Base-by-base conservation (phyloP, 148 eudicot genomes). In the Arctostaphylos glauca region DNA sequence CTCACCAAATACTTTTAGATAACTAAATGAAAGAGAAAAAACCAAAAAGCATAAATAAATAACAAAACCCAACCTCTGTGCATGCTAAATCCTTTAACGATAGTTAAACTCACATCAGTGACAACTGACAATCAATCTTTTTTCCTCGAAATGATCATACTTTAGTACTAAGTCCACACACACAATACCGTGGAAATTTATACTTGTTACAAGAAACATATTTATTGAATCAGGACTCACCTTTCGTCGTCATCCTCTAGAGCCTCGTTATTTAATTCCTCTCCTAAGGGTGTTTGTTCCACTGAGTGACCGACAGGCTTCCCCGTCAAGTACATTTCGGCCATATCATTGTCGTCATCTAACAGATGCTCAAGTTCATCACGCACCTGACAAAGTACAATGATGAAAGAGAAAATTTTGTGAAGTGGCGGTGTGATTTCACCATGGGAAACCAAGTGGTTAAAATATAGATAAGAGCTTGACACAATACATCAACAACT, bases 311-410 rank as follows among this genome's bases (percentile, higher is more conserved):
- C 79, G 48, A 7, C 53, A 60, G 87, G 83, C 90, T 92, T 92
- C 74, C 87, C 92, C 1, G 93, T 91, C 80, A 92, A 78, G 77
- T 92, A 92, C 93, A 92, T 91, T 83, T 91, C 95, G 8, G 89
- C 89, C 95, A 92, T 91, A 80, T 92, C 95, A 73, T 90, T 84
- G 81, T 90, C 94, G 43, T 92, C 94, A 81, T 92, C 95, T 15
- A 92, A 86, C 78, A 92, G 81, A 75, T 92, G 91, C 86, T 92
- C 95, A 54, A 92, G 87, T 77, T 91, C 92, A 84, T 92, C 93
- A 66, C 92, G 87, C 66, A 92, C 89, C 94, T 92, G 23, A 56
- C 41, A 58, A 64, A 53, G 46, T 3, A 73, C 46, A 23, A 48
- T 9, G 6, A 54, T 41, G 9, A 19, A 74, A 46, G 9, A 66